Evolutionary conservation across 2,329 filamentous ascomycete genomes (phyloP).

Genomic region (Microdochium bolleyi): DNA sequence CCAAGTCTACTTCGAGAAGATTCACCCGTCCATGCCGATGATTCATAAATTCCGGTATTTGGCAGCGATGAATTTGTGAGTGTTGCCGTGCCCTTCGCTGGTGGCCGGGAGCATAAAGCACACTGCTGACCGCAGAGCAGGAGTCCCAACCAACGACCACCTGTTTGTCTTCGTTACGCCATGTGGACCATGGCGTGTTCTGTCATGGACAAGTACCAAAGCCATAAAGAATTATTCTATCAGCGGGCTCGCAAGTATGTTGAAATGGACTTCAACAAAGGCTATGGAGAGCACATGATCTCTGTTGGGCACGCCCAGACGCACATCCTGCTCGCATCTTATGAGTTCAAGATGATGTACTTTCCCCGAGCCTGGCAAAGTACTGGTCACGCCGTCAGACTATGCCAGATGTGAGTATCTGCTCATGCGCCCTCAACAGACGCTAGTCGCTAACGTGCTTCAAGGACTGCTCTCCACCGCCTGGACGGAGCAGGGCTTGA

Average conservation of each 20-base stretch:
- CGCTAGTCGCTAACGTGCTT: constrained; percentile 43
- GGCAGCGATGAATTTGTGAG: constrained; percentile 75
- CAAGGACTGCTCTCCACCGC: constrained; percentile 84
- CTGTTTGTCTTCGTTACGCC: constrained; percentile 82
- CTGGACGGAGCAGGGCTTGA: constrained; percentile 76
- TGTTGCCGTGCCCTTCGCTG: not conserved
- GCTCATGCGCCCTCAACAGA: constrained; percentile 17
- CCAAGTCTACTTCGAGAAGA: constrained; percentile 82
- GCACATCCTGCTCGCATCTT: constrained; percentile 70
- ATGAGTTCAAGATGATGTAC: constrained; percentile 97
- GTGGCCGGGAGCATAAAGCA: not conserved
- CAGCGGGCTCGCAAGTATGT: constrained; percentile 82
- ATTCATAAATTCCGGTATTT: constrained; percentile 84
- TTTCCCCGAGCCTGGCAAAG: constrained; percentile 95
- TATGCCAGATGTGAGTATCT: constrained; percentile 67
- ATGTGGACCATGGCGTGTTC: constrained; percentile 95
- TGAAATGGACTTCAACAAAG: constrained; percentile 83
- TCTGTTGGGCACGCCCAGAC: constrained; percentile 81
- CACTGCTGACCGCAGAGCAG: constrained; percentile 22
- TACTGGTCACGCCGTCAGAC: constrained; percentile 69
- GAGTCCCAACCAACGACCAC: constrained; percentile 76
- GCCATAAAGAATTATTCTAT: constrained; percentile 83
- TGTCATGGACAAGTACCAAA: constrained; percentile 71
- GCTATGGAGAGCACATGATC: constrained; percentile 83
- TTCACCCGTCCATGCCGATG: constrained; percentile 79